A percentile compares a stretch with the other conserved stretches of the same genome.
These are phyloP conservation scores for Fusarium piperis DNA, from an alignment of 2,329 filamentous ascomycete genomes.

Conservation along the genomic window DNA sequence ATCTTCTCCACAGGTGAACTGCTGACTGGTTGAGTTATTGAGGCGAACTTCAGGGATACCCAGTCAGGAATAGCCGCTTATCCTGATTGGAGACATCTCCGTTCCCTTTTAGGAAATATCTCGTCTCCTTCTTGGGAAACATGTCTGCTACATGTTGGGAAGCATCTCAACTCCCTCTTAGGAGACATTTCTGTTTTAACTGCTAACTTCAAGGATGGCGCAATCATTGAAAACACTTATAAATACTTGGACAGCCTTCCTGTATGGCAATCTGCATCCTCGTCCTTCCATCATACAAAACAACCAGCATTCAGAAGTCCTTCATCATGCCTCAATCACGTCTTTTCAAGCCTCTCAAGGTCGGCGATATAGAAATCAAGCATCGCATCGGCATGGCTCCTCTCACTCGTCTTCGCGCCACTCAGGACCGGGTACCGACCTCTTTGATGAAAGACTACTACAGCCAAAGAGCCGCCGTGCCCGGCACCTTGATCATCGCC, in stretches of 20 bases:
- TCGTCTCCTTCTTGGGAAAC: not conserved
- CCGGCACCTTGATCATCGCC: slow-evolving; percentile 55
- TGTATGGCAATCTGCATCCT: not conserved
- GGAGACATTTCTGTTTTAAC: not conserved
- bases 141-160: not conserved
- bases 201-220: not conserved
- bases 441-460: slow-evolving; percentile 58
- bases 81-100: slow-evolving; percentile 1
- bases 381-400: slow-evolving; percentile 65
- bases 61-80: not conserved
- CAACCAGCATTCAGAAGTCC: not conserved
- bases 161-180: not conserved
- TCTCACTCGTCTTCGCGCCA: slow-evolving; percentile 62
- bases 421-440: slow-evolving; percentile 45
- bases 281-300: not conserved
- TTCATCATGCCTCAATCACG: slow-evolving; percentile 27
- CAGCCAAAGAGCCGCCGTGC: slow-evolving; percentile 52
- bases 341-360: slow-evolving; percentile 55
- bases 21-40: not conserved
- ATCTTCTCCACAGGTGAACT: not conserved
- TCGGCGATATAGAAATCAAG: slow-evolving; percentile 52
- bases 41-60: not conserved
- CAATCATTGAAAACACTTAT: not conserved
- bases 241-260: not conserved
- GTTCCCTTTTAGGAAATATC: slow-evolving; percentile 2